A percentile compares a stretch with the other conserved stretches of the same genome.
phyloP scores from a whole-genome alignment of 2,329 filamentous ascomycete genomes.

The Ceratocystis destructans region DNA sequence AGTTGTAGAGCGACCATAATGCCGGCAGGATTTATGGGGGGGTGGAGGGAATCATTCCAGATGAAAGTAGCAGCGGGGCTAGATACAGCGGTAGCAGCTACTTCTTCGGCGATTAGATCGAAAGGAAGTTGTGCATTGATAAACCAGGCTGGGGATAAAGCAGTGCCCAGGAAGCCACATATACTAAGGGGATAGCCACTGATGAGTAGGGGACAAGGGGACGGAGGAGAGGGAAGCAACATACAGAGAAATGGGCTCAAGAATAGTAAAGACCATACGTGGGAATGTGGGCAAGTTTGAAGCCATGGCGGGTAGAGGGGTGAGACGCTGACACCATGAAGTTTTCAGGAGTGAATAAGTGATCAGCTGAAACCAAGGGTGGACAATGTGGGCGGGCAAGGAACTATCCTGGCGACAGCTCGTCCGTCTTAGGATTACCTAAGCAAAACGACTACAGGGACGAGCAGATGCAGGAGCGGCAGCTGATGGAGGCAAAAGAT shows the following conservation, averaged over 20 bases:
- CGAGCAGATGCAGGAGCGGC: too few relatives aligned
- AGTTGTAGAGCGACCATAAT: slow-evolving; percentile 52
- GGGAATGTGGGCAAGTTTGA: slow-evolving; percentile 50
- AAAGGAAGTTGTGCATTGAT: slow-evolving; percentile 45
- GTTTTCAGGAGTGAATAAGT: too few relatives aligned
- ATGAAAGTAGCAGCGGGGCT: slow-evolving; percentile 24
- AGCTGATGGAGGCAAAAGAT: too few relatives aligned
- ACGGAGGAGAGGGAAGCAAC: slow-evolving; percentile 21
- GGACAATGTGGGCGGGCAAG: too few relatives aligned
- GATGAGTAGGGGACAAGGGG: not conserved
- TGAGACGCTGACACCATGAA: too few relatives aligned
- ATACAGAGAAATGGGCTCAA: slow-evolving; percentile 57
- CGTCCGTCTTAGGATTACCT: too few relatives aligned
- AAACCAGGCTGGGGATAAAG: slow-evolving; percentile 47
- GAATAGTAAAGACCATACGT: slow-evolving; percentile 49
- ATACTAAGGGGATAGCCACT: slow-evolving; percentile 31
- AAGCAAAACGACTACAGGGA: too few relatives aligned
- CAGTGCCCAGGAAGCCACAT: slow-evolving; percentile 42
- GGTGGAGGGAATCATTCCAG: slow-evolving; percentile 18
- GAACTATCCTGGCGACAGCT: too few relatives aligned
- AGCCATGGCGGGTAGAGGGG: slow-evolving; percentile 33
- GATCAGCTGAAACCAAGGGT: too few relatives aligned
- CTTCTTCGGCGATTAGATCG: too few relatives aligned
- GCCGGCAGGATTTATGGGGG: slow-evolving; percentile 27
- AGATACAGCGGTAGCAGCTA: slow-evolving; percentile 21